Evolutionary conservation across 208 protist species (phyloP), one percentile per base, ranked within the genome.

Genomic region (Angomonas ambiguus): DNA sequence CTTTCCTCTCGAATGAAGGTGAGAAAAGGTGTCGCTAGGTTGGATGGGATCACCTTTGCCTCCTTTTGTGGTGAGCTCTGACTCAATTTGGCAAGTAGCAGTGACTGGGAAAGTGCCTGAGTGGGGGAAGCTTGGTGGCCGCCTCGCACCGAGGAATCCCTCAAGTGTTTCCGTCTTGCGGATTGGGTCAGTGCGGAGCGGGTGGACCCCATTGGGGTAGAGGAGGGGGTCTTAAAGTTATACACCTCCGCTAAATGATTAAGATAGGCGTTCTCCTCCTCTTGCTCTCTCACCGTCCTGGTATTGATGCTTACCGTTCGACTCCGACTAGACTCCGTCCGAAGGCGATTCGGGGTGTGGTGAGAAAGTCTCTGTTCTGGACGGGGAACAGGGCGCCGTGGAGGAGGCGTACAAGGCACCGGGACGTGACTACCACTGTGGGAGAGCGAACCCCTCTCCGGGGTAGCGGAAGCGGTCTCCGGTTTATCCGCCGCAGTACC

Each of bases 151-250:
- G 24, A n/a, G 30, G 25, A 13, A 22, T 42, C 30, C 5, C 30
- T 27, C 1, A 35, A 32, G 8, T 24, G 24, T 32, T 59, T 30
- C 24, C 53, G 11, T n/a, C 4, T 16, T 6, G 53, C 16, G 6
- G 28, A 59, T 4, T 59, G 11, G 10, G 11, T n/a, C 53, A 30
- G 34, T 5, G 8, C 28, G 30, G 28, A 22, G n/a, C 59, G 68
- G 18, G 65, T 61, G 2, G 63, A 60, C 2, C 66, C 69, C 13
- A 81, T 41, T 22, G 79, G 79, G 5, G 79, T 85, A 0, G 79
- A 75, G 13, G 65, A 51, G 2, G 79, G 75, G 0, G 79, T 74
- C 32, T 34, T 49, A 65, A 79, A 85, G 34, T 74, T 72, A 57
- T 81, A 85, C 38, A 76, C 30, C 18, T 56, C 56, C 13, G 59